phyloP scores from a whole-genome alignment of 169 alveolate genomes.

The Eimeria sp. region DNA sequence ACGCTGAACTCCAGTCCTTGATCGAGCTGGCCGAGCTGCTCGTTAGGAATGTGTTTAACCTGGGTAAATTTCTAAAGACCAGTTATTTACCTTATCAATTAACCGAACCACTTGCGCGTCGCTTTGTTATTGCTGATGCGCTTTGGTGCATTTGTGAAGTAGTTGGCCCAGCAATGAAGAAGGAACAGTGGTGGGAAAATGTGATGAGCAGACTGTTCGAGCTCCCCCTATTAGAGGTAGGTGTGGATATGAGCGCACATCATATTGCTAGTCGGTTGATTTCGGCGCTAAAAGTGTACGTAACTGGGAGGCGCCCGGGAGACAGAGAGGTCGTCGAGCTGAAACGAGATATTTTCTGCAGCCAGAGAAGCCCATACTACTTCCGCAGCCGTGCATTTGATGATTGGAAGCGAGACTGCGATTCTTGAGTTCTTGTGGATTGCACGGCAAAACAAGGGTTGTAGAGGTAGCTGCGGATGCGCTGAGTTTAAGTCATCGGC shows the following conservation, averaged over 20 bases:
- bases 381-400: background rate
- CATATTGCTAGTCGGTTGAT: background rate
- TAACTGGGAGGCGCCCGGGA: background rate
- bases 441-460: background rate
- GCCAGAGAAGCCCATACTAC: background rate
- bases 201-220: background rate
- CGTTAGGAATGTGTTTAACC: background rate
- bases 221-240: background rate
- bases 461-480: background rate
- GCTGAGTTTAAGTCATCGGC: background rate
- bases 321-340: background rate
- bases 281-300: background rate
- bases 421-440: background rate
- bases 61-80: background rate
- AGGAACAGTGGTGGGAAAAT: background rate
- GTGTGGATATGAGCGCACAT: background rate
- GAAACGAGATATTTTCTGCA: slow-evolving; percentile 13
- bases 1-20: background rate
- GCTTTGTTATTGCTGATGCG: slow-evolving; percentile 7
- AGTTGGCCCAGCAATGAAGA: slow-evolving; percentile 19
- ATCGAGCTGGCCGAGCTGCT: background rate
- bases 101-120: background rate
- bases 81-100: background rate
- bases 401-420: background rate
- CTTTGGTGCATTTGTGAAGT: slow-evolving; percentile 26